A percentile compares a stretch with the other conserved stretches of the same genome.
Conservation (phyloP, 805 yeast genomes). For the Tetrapisispora namnaoensis region DNA sequence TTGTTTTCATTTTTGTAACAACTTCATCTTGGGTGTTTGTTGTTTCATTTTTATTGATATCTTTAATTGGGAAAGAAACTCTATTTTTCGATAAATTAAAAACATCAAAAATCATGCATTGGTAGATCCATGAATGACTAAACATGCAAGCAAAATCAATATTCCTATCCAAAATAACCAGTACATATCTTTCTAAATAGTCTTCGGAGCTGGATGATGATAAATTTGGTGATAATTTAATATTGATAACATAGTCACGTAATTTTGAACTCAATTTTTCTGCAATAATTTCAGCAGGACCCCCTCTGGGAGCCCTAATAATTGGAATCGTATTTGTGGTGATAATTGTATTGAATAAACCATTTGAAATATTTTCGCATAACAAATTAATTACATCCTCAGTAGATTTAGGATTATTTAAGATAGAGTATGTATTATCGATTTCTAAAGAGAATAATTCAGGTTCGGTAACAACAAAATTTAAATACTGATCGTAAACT, state of each 20-base stretch:
- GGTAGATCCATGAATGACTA: constrained; percentile 95
- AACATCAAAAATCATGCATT: constrained; percentile 90
- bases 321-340: constrained; percentile 78
- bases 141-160: constrained; percentile 90
- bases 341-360: constrained; percentile 68
- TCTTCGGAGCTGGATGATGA: constrained; percentile 16
- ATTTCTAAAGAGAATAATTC: constrained; percentile 74
- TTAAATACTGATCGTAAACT: constrained; percentile 88
- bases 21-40: constrained; percentile 15
- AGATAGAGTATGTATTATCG: constrained; percentile 50
- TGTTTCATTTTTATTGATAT: constrained; percentile 19
- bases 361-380: constrained; percentile 66
- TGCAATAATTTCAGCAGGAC: constrained; percentile 92
- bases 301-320: constrained; percentile 82
- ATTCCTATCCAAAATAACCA: constrained; percentile 78
- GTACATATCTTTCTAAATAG: constrained; percentile 54
- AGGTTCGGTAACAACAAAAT: constrained; percentile 89
- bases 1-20: constrained; percentile 35
- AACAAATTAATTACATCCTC: constrained; percentile 64
- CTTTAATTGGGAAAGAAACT: constrained; percentile 45
- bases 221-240: constrained; percentile 28
- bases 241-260: constrained; percentile 74
- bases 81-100: constrained; percentile 76
- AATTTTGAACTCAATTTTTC: constrained; percentile 73
- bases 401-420: constrained; percentile 60